phyloP scores from a whole-genome alignment of 805 yeast genomes.

The Candida insectorum region DNA sequence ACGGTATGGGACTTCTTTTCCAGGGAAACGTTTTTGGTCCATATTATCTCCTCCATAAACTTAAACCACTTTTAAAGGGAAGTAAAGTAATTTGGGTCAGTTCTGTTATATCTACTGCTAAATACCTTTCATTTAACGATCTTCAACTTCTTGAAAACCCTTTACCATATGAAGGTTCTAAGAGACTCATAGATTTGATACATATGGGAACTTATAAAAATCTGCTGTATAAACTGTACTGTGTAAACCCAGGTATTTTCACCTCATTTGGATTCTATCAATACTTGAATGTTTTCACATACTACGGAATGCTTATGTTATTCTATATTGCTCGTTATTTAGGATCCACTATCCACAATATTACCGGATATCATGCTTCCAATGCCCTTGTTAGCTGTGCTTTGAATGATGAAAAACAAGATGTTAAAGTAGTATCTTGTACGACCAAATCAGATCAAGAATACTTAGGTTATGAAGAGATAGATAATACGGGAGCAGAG shows the following conservation, averaged over 20 bases:
- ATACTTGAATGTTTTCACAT: slow-evolving; percentile 73
- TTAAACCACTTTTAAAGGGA: slow-evolving; percentile 52
- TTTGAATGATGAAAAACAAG: slow-evolving; percentile 47
- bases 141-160: slow-evolving; percentile 61
- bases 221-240: slow-evolving; percentile 54
- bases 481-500: slow-evolving; percentile 61
- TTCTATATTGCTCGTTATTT: slow-evolving; percentile 78
- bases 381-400: slow-evolving; percentile 68
- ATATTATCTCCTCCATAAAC: slow-evolving; percentile 71
- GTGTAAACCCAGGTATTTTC: slow-evolving; percentile 93
- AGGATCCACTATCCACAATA: slow-evolving; percentile 89
- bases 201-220: slow-evolving; percentile 67
- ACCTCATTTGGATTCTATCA: slow-evolving; percentile 76
- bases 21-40: slow-evolving; percentile 98
- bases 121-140: slow-evolving; percentile 70
- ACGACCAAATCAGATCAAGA: slow-evolving; percentile 62
- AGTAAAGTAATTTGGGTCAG: slow-evolving; percentile 84
- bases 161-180: slow-evolving; percentile 88
- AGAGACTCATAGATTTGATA: slow-evolving; percentile 76
- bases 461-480: slow-evolving; percentile 50
- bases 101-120: slow-evolving; percentile 75
- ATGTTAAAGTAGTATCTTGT: slow-evolving; percentile 67
- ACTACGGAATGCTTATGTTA: slow-evolving; percentile 78
- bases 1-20: slow-evolving; percentile 82
- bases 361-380: slow-evolving; percentile 86